Evolutionary conservation across 2,329 filamentous ascomycete genomes (phyloP).

Genomic region (Aspergillus fumigatiaffinis): DNA sequence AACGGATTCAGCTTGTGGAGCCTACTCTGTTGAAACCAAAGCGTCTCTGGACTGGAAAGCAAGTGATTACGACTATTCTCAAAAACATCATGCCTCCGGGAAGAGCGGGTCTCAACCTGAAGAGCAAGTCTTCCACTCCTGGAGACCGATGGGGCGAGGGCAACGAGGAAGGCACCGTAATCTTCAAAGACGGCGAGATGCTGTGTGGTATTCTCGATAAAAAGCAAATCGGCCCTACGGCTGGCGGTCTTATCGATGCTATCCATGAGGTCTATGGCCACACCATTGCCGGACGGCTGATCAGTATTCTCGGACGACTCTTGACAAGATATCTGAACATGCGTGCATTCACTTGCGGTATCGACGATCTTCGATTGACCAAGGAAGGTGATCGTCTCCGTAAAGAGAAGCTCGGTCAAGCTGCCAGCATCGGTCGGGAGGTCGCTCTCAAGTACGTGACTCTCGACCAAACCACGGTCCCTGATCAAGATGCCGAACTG

Average conservation of each 20-base stretch:
- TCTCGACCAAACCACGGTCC: conserved; percentile 60
- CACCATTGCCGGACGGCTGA: conserved; percentile 75
- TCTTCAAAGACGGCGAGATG: conserved; percentile 83
- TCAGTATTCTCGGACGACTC: conserved; percentile 84
- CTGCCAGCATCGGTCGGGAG: conserved; percentile 66
- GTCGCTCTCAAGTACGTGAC: conserved; percentile 88
- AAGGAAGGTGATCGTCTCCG: conserved; percentile 70
- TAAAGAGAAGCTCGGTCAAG: conserved; percentile 63
- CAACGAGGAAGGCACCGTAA: conserved; percentile 72
- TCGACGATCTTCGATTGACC: conserved; percentile 89
- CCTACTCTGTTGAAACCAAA: conserved; percentile 80
- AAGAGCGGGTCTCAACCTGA: conserved; percentile 73
- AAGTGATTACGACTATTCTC: conserved; percentile 86
- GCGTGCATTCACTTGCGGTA: conserved; percentile 93
- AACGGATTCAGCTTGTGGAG: conserved; percentile 73
- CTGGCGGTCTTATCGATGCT: conserved; percentile 83
- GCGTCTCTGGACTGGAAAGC: conserved; percentile 90
- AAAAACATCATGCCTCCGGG: conserved; percentile 82
- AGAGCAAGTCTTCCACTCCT: conserved; percentile 72
- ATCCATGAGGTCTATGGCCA: conserved; percentile 93
- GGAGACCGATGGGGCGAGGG: conserved; percentile 70
- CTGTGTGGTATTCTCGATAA: conserved; percentile 93
- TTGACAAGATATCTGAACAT: conserved; percentile 88
- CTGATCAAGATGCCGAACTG: conserved; percentile 66
- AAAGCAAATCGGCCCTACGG: conserved; percentile 82